phyloP scores from a whole-genome alignment of 225 moss, liverwort and hornwort species.

The Takakia lepidozioides region DNA sequence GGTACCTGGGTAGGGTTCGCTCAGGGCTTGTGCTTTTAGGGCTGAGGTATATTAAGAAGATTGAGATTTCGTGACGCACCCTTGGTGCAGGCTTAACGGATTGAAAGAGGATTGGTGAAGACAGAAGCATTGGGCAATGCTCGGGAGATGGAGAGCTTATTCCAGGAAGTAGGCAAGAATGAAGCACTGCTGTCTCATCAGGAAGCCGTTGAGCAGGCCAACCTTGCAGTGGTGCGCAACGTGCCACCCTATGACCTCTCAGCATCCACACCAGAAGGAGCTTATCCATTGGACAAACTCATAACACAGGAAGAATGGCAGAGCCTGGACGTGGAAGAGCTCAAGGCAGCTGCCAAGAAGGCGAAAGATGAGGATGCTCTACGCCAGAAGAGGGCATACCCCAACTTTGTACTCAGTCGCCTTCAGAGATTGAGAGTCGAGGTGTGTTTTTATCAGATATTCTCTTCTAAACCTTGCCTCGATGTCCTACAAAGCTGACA shows the following conservation, averaged over 20 bases:
- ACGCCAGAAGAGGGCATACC: constrained; percentile 43
- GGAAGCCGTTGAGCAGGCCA: constrained; percentile 68
- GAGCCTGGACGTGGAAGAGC: constrained; percentile 59
- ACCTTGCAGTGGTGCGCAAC: constrained; percentile 51
- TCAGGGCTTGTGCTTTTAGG: no score
- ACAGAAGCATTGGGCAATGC: constrained; percentile 76
- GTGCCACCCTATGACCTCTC: constrained; percentile 76
- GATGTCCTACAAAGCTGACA: no score
- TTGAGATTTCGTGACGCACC: no score
- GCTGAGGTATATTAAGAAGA: no score
- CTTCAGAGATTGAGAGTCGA: constrained; percentile 61
- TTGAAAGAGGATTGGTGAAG: constrained; percentile 74
- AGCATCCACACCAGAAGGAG: constrained; percentile 59
- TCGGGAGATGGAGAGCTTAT: constrained; percentile 56
- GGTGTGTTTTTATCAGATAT: constrained; percentile 37
- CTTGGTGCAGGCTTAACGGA: constrained; percentile 54
- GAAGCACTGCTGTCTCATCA: constrained; percentile 52
- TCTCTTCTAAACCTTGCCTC: no score
- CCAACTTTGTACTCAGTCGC: constrained; percentile 67
- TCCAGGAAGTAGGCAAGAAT: constrained; percentile 78
- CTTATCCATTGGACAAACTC: constrained; percentile 70
- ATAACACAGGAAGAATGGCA: constrained; percentile 72
- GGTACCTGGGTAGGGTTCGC: no score
- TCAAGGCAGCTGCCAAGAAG: constrained; percentile 58
- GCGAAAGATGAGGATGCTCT: constrained; percentile 37